Evolutionary conservation across 2,329 filamentous ascomycete species (phyloP).

Genomic region (Endoconidiophora polonica): DNA sequence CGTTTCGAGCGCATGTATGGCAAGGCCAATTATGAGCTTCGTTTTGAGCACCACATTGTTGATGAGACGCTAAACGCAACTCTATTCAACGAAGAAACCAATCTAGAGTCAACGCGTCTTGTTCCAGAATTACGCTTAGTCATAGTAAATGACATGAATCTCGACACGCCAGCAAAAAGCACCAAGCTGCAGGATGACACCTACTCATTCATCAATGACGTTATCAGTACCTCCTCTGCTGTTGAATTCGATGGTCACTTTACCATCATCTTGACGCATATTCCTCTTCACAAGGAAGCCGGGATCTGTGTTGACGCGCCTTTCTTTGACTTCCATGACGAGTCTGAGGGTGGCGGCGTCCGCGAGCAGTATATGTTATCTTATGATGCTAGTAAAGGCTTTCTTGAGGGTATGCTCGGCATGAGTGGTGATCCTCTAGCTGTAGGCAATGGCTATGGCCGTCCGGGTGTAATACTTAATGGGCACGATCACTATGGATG

Average conservation of each 20-base stretch:
- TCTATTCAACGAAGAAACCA: conserved; percentile 25
- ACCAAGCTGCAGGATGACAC: conserved; percentile 54
- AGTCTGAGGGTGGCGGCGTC: conserved; percentile 51
- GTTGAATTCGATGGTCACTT: conserved; percentile 49
- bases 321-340: conserved; percentile 60
- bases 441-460: conserved; percentile 44
- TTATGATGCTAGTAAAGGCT: conserved; percentile 49
- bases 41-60: conserved; percentile 43
- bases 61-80: conserved; percentile 24
- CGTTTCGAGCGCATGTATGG: conserved; percentile 79
- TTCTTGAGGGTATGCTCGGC: conserved; percentile 75
- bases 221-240: conserved; percentile 45
- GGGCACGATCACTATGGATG: conserved; percentile 94
- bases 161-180: conserved; percentile 65
- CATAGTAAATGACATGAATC: conserved; percentile 81
- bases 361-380: conserved; percentile 87
- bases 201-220: conserved; percentile 57
- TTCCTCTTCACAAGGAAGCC: conserved; percentile 69
- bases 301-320: conserved; percentile 76
- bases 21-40: conserved; percentile 76
- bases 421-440: conserved; percentile 47
- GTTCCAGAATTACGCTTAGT: conserved; percentile 62
- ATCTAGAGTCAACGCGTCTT: conserved; percentile 31
- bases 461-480: conserved; percentile 66
- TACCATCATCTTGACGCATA: conserved; percentile 78